A percentile compares a stretch with the other conserved stretches of the same genome.
Evolutionary conservation across 257 asterid species (phyloP).

Genomic region (Ophiorrhiza pumila): DNA sequence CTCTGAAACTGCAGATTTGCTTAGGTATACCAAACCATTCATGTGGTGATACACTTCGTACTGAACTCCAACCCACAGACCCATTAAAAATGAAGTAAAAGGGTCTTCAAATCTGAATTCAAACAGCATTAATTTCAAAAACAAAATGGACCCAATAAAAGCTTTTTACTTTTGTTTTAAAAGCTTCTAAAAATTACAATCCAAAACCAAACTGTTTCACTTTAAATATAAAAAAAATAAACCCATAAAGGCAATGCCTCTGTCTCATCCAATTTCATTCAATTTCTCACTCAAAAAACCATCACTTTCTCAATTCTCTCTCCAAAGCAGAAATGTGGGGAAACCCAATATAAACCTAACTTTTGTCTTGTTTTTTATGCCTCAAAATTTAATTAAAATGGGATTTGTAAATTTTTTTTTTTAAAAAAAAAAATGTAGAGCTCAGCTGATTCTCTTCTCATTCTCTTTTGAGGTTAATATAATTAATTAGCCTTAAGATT

Average conservation of each 20-base stretch:
- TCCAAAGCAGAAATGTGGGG: neutral
- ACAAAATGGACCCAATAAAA: constrained; percentile 1
- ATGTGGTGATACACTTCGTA: neutral
- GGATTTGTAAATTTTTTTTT: too few relatives aligned
- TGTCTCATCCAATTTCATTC: constrained; percentile 8
- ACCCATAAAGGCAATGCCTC: constrained; percentile 26
- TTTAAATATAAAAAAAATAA: constrained; percentile 17
- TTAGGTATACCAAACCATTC: neutral
- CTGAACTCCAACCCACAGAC: constrained; percentile 8
- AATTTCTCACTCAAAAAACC: neutral
- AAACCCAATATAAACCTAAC: neutral
- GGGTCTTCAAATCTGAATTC: constrained; percentile 22
- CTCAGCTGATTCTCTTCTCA: neutral
- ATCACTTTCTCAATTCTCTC: constrained; percentile 15
- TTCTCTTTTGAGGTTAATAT: too few relatives aligned
- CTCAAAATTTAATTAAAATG: constrained; percentile 6
- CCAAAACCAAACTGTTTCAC: constrained; percentile 26
- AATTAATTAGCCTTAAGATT: too few relatives aligned
- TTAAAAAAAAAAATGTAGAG: neutral
- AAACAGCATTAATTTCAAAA: constrained; percentile 14
- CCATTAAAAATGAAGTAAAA: constrained; percentile 4
- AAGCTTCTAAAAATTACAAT: constrained; percentile 1
- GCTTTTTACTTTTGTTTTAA: constrained; percentile 3
- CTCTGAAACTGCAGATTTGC: constrained; percentile 11
- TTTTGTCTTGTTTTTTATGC: neutral